phyloP scores from a whole-genome alignment of 441 rosid species.

The Gossypium davidsonii region DNA sequence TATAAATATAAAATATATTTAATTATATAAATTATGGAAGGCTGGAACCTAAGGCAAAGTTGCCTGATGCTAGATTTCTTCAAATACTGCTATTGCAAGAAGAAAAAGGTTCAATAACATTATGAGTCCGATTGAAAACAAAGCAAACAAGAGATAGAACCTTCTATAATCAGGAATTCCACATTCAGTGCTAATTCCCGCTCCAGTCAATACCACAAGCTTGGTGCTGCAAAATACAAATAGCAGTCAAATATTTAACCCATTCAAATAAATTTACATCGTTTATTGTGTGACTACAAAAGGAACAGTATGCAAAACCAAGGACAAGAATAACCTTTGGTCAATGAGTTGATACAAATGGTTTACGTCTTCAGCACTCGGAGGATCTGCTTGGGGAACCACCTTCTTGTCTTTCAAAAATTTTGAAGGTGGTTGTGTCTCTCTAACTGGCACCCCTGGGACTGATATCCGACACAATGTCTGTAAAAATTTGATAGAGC shows the following conservation, averaged over 20 bases:
- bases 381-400: slow-evolving; percentile 80
- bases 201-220: slow-evolving; percentile 75
- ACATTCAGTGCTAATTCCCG: slow-evolving; percentile 89
- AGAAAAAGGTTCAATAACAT: not conserved
- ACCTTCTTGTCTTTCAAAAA: slow-evolving; percentile 47
- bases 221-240: slow-evolving; percentile 40
- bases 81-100: not conserved
- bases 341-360: slow-evolving; percentile 55
- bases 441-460: slow-evolving; percentile 36
- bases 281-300: not conserved
- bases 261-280: not conserved
- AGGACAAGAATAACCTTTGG: slow-evolving; percentile 39
- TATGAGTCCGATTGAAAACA: not conserved
- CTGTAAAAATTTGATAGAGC: slow-evolving; percentile 34
- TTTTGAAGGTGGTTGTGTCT: slow-evolving; percentile 26
- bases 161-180: slow-evolving; percentile 98
- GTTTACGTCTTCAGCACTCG: slow-evolving; percentile 44
- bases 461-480: slow-evolving; percentile 45
- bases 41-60: not conserved
- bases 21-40: not conserved
- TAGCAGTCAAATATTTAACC: not conserved
- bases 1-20: not conserved
- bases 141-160: slow-evolving; percentile 25
- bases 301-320: not conserved
- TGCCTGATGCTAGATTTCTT: not conserved